These are phyloP conservation scores for Talaromyces sp. DNA, from an alignment of 2,329 filamentous ascomycete genomes.

Conservation along the genomic window DNA sequence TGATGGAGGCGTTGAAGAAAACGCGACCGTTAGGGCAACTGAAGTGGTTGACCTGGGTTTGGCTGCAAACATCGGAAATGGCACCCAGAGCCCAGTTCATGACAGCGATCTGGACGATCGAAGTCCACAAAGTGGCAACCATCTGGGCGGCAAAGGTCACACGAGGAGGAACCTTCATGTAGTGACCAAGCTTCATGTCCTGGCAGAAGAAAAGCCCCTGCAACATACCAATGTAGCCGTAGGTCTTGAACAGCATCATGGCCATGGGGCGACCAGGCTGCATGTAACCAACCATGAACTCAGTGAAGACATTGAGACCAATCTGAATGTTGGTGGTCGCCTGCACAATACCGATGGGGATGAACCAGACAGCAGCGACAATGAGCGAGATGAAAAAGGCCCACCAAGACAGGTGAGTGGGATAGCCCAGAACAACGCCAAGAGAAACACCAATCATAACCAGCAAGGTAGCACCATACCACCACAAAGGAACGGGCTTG, in stretches of 20 bases:
- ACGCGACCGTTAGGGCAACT: conserved; percentile 54
- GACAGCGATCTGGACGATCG: conserved; percentile 44
- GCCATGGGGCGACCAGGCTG: conserved; percentile 64
- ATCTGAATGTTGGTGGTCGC: conserved; percentile 63
- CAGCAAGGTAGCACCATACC: conserved; percentile 47
- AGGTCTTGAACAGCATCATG: conserved; percentile 76
- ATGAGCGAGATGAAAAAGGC: conserved; percentile 61
- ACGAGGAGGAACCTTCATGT: conserved; percentile 55
- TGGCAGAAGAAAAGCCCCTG: conserved; percentile 61
- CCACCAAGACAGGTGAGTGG: conserved; percentile 68
- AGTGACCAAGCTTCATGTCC: conserved; percentile 63
- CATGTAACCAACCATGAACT: conserved; percentile 69
- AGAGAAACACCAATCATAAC: conserved; percentile 48
- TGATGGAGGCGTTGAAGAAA: conserved; percentile 65
- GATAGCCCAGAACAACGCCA: conserved; percentile 47
- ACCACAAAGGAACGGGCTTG: conserved; percentile 52
- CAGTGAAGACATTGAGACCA: conserved; percentile 67
- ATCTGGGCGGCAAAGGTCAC: conserved; percentile 50
- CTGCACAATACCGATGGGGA: conserved; percentile 60
- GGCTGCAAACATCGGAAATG: conserved; percentile 61
- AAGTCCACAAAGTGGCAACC: conserved; percentile 46
- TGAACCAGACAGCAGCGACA: conserved; percentile 58
- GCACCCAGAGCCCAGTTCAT: conserved; percentile 44
- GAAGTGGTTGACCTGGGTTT: conserved; percentile 54
- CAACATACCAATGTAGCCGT: conserved; percentile 63